Conservation (phyloP, 345 rosid species). For the Syzygium aqueum region DNA sequence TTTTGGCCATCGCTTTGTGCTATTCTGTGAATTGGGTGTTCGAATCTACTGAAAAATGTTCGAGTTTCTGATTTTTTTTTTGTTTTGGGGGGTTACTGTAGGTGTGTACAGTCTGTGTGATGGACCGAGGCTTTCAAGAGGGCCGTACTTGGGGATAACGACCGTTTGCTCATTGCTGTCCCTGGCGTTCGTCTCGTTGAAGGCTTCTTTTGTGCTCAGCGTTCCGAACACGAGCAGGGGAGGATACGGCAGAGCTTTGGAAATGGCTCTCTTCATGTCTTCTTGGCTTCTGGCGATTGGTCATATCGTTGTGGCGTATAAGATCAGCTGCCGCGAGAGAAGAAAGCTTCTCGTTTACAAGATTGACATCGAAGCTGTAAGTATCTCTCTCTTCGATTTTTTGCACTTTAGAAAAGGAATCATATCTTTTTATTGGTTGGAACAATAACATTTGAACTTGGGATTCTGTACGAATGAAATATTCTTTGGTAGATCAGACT, state of each 20-base stretch:
- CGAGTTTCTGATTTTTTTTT: background rate
- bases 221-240: conserved; percentile 23
- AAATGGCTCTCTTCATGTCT: conserved; percentile 57
- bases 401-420: background rate
- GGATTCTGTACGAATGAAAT: background rate
- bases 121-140: conserved; percentile 68
- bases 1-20: background rate
- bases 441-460: background rate
- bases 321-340: conserved; percentile 87
- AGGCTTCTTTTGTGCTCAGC: conserved; percentile 69
- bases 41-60: background rate
- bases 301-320: conserved; percentile 64
- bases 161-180: conserved; percentile 62
- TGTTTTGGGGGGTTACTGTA: conserved; percentile 4
- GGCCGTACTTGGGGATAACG: conserved; percentile 74
- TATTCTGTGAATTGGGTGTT: background rate
- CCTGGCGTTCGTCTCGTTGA: conserved; percentile 57
- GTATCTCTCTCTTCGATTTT: conserved; percentile 10
- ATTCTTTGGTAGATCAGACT: background rate
- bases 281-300: conserved; percentile 61
- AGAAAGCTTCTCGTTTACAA: conserved; percentile 86
- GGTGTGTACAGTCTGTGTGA: conserved; percentile 86
- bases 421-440: background rate
- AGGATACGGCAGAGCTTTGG: conserved; percentile 41
- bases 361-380: conserved; percentile 96